phyloP scores from a whole-genome alignment of 179 eudicot species.

The Gypsophila paniculata region DNA sequence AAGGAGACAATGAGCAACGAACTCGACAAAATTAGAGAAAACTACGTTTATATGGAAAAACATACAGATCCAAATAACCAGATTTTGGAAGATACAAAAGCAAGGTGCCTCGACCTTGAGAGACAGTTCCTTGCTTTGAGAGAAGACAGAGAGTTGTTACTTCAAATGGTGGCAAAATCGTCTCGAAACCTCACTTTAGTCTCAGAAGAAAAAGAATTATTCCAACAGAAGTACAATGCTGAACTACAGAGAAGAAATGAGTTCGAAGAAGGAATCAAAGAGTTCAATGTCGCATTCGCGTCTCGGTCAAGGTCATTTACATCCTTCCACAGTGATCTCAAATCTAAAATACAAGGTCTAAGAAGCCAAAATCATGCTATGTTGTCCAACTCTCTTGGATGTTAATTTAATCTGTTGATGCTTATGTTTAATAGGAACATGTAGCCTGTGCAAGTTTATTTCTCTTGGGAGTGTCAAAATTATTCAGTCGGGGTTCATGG shows the following conservation, averaged over 20 bases:
- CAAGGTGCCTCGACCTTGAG: constrained; percentile 48
- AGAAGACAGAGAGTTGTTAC: constrained; percentile 59
- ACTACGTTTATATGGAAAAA: constrained; percentile 46
- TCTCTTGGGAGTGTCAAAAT: too few species aligned
- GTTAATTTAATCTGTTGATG: constrained; percentile 16
- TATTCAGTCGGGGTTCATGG: too few species aligned
- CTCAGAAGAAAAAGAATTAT: constrained; percentile 47
- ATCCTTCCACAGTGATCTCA: constrained; percentile 62
- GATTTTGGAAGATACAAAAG: constrained; percentile 51
- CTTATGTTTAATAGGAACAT: neutral
- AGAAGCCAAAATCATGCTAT: constrained; percentile 40
- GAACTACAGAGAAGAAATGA: constrained; percentile 59
- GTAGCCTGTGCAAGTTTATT: neutral
- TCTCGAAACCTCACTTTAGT: constrained; percentile 39
- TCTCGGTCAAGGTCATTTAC: constrained; percentile 50
- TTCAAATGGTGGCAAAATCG: constrained; percentile 40
- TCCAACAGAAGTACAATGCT: constrained; percentile 44
- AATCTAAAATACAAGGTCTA: constrained; percentile 46
- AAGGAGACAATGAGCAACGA: constrained; percentile 55
- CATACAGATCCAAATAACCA: constrained; percentile 39
- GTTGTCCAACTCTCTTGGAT: constrained; percentile 55
- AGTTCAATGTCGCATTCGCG: constrained; percentile 51
- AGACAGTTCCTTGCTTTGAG: constrained; percentile 48
- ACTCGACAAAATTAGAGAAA: constrained; percentile 46
- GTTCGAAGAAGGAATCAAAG: constrained; percentile 64